phyloP scores from a whole-genome alignment of 805 yeast genomes.

The Ogataea nitratoaversa region DNA sequence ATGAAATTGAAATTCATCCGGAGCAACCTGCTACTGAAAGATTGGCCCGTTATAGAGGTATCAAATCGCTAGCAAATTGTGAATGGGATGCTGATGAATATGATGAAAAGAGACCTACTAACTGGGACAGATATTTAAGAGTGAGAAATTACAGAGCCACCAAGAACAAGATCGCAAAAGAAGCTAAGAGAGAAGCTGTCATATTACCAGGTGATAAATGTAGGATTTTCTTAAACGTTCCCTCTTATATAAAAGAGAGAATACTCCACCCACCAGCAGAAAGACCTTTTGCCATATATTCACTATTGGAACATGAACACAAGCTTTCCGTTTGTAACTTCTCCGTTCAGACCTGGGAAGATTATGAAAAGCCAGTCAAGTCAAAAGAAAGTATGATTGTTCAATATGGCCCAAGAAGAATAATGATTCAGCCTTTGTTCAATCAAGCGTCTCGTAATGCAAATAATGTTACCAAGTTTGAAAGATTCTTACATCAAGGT shows the following conservation, averaged over 20 bases:
- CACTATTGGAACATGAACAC: constrained; percentile 81
- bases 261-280: constrained; percentile 41
- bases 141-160: constrained; percentile 75
- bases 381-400: constrained; percentile 77
- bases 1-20: constrained; percentile 85
- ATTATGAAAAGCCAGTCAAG: constrained; percentile 77
- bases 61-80: constrained; percentile 74
- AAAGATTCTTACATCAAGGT: constrained; percentile 79
- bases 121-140: constrained; percentile 72
- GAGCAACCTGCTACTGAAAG: constrained; percentile 69
- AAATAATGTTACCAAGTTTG: constrained; percentile 84
- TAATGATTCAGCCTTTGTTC: constrained; percentile 75
- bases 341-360: constrained; percentile 84
- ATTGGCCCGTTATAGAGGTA: constrained; percentile 77
- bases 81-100: constrained; percentile 85
- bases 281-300: constrained; percentile 61
- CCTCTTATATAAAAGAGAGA: constrained; percentile 41
- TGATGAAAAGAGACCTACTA: constrained; percentile 67
- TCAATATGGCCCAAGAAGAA: constrained; percentile 92
- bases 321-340: constrained; percentile 79
- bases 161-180: constrained; percentile 62
- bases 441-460: constrained; percentile 72
- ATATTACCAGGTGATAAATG: constrained; percentile 63
- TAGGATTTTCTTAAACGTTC: constrained; percentile 55
- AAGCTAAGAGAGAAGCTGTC: constrained; percentile 43